Evolutionary conservation across 140 eudicot species (phyloP).

Genomic region (Ambrosia hybrid): DNA sequence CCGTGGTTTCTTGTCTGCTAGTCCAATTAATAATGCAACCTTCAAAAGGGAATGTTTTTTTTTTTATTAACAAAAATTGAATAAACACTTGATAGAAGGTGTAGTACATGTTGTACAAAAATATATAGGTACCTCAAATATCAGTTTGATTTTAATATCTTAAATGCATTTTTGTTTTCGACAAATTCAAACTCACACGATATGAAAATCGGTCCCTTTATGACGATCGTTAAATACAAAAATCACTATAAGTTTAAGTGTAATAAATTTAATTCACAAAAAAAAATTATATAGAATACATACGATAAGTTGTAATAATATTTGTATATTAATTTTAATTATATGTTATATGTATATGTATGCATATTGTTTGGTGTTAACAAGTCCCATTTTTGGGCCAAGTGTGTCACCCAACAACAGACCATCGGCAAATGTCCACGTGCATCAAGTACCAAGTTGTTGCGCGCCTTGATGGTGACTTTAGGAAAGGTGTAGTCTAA

Average conservation of each 20-base stretch:
- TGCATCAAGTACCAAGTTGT: not conserved
- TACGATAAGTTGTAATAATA: not conserved
- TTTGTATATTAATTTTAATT: not conserved
- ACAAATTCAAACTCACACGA: too few relatives aligned
- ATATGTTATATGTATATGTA: not conserved
- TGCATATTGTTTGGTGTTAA: not conserved
- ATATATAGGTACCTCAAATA: not conserved
- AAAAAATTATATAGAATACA: not conserved
- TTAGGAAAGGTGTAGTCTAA: too few relatives aligned
- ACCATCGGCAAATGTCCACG: slow-evolving; percentile 7
- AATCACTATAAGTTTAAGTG: too few relatives aligned
- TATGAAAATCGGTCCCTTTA: too few relatives aligned
- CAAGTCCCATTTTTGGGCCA: slow-evolving; percentile 7
- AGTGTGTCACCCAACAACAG: slow-evolving; percentile 2
- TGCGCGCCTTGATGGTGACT: not conserved
- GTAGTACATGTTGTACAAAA: not conserved
- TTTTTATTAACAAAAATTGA: not conserved
- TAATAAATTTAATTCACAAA: too few relatives aligned
- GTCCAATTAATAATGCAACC: slow-evolving; percentile 19
- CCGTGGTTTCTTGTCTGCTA: slow-evolving; percentile 29
- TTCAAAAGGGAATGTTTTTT: slow-evolving; percentile 33
- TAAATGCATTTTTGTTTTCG: not conserved
- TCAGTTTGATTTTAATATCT: not conserved
- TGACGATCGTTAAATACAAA: too few relatives aligned
- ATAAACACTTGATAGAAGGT: too few relatives aligned